Base-by-base conservation (phyloP, 805 yeast species). In the Candida maltosa region DNA sequence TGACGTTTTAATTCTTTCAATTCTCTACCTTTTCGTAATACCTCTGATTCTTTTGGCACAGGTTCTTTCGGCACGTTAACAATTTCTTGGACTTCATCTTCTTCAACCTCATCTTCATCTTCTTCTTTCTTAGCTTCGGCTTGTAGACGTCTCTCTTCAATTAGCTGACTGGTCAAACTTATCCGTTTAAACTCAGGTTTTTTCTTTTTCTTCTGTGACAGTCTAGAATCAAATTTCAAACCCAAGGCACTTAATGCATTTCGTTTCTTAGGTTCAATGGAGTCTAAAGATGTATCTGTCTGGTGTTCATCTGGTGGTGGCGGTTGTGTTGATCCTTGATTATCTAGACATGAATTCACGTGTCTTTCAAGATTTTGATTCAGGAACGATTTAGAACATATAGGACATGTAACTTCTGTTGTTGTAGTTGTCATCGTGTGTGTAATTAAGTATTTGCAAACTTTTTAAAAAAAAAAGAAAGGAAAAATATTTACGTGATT, bases 321-420 rank as follows among this genome's bases (percentile, higher is more conserved):
- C 12, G 21, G 16, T 25, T 28, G 19, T n/a, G 18, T 23, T 14
- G 26, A n/a, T 28, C 54, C 64, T 14, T 46, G 54, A 5, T 48
- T 47, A 37, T 67, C 73, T 35, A 67, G 51, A 37, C 73, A 67
- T 11, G 48, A 34, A 35, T 67, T 67, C 10, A 65, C 73, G 36
- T 67, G 73, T 16, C 60, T 45, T 42, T 65, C 71, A 5, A 66
- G 48, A 14, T 56, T 45, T 4, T 36, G 36, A 4, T 35, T 35
- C 3, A 55, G 46, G 21, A 64, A 50, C 4, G 16, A 20, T 36
- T 52, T 50, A 26, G 43, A 40, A 39, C 73, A 67, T 15, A 67
- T 51, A 10, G 73, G 73, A 40, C 73, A 67, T 20, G 9, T 31
- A 24, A 26, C 40, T 15, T 35, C 36, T 34, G 28, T 28, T 26